Evolutionary conservation across 2,329 filamentous ascomycete species (phyloP), one percentile per base, ranked within the genome.

Genomic region (Pseudogymnoascus sp.): DNA sequence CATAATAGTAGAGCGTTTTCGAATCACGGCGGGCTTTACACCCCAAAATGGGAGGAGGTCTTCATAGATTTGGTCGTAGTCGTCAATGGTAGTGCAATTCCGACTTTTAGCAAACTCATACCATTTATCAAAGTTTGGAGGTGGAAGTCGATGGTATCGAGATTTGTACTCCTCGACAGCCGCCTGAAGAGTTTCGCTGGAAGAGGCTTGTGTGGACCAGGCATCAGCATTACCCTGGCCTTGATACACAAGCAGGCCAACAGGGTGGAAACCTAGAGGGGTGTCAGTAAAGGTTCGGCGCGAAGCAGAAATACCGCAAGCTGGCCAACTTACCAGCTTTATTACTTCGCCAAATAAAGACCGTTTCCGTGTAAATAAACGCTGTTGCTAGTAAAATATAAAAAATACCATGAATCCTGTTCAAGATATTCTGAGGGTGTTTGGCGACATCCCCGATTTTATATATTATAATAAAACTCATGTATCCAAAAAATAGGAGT

Each of bases 11-110:
- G 65, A 65, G 41, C 61, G 59, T 25, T 38, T 50, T 37, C 70
- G 64, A 18, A 72, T 68, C 12, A 66, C 63, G 4, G 60, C 50
- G 14, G 70, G 70, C 11, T 67, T 60, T 12, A 71, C 62, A 47
- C 64, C 68, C 68, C 70, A 72, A 57, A 70, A 72, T 8, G 70
- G 70, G 25, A 70, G 61, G 6, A 72, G 62, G 61, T 72, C 70
- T 32, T 70, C 61, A 38, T 67, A 60, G 22, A 72, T 71, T 57
- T 70, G 70, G 60, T 69, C 69, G 60, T 70, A 72, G 57, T 71
- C 68, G 43, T 72, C 69, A 7, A 72, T 66, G 41, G 70, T 67
- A 43, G 67, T 60, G 25, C 69, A 68, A 6, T 68, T 63, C 14
- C 67, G 62, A 34, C 67, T 64, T 22, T 65, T 66, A 4, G 72